Conservation (phyloP, 1,284 basidiomycete genomes). For the Ustilago hordei region DNA sequence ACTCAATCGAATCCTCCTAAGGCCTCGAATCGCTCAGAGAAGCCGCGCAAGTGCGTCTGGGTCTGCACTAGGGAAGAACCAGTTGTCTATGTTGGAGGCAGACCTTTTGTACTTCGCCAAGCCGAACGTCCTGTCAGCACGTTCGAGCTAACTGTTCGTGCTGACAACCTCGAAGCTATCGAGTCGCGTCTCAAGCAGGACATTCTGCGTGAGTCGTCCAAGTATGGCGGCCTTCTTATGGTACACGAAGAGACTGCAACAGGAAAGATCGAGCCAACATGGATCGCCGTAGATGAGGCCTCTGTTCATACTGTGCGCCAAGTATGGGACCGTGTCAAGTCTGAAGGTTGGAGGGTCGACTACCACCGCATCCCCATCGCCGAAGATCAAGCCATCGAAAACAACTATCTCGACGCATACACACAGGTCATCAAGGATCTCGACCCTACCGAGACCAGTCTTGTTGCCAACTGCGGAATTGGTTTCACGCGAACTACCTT, state of each 20-base stretch:
- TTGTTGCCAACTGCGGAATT: conserved; percentile 98
- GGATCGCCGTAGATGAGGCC: conserved; percentile 87
- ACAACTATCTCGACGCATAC: conserved; percentile 83
- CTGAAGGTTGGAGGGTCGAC: conserved; percentile 84
- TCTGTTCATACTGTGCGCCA: conserved; percentile 90
- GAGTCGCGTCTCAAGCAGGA: conserved; percentile 87
- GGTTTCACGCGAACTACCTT: conserved; percentile 96
- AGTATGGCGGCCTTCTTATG: conserved; percentile 88
- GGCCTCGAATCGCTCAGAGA: conserved; percentile 20
- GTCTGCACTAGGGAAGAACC: conserved; percentile 79
- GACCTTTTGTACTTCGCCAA: conserved; percentile 96
- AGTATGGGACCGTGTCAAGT: conserved; percentile 77
- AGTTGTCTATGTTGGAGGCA: conserved; percentile 92
- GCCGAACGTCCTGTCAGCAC: conserved; percentile 84
- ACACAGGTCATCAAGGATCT: conserved; percentile 83
- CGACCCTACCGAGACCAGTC: conserved; percentile 82
- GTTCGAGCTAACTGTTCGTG: conserved; percentile 86
- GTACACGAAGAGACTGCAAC: conserved; percentile 82
- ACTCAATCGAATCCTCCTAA: not conserved
- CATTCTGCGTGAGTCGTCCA: conserved; percentile 87
- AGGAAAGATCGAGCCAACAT: conserved; percentile 78
- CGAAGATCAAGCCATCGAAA: conserved; percentile 66
- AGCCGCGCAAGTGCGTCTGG: conserved; percentile 71
- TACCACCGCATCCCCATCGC: conserved; percentile 87
- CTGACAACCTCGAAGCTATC: conserved; percentile 94